Percentiles rank a stretch among this genome's conserved stretches.
Evolutionary conservation across 306 rosid genomes (phyloP).

Genomic region (Dalbergia cochinchinensis): DNA sequence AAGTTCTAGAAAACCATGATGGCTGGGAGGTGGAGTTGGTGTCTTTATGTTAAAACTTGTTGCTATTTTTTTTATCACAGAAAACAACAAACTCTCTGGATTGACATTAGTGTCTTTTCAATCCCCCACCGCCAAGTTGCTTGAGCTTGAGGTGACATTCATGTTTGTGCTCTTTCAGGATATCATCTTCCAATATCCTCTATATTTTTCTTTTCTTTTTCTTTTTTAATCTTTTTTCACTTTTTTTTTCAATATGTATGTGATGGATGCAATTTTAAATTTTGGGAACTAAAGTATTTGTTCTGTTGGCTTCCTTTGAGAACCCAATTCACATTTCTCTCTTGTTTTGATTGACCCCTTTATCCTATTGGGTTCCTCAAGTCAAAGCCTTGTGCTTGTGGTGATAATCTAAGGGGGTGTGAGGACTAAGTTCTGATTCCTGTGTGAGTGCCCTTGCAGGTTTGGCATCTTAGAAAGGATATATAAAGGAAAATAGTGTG

Average conservation of each 20-base stretch:
- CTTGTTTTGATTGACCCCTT: conserved; percentile 35
- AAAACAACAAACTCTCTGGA: conserved; percentile 44
- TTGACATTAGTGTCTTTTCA: conserved; percentile 43
- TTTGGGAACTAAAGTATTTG: conserved; percentile 47
- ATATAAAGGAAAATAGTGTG: conserved; percentile 13
- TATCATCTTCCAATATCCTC: conserved; percentile 32
- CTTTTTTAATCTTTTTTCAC: neutral
- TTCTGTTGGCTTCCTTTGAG: conserved; percentile 51
- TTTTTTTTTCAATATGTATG: conserved; percentile 19
- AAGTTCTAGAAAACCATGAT: conserved; percentile 3
- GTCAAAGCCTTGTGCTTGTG: conserved; percentile 49
- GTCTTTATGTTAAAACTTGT: neutral
- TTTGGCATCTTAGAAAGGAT: conserved; percentile 46
- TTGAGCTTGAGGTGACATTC: conserved; percentile 50
- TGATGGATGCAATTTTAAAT: conserved; percentile 42
- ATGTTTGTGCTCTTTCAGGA: conserved; percentile 40
- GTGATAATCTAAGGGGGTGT: conserved; percentile 22
- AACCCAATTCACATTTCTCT: conserved; percentile 52
- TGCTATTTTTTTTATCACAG: conserved; percentile 15
- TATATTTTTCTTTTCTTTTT: neutral
- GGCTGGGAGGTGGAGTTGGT: conserved; percentile 34
- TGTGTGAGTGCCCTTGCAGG: conserved; percentile 53
- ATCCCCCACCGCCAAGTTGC: conserved; percentile 43
- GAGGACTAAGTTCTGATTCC: conserved; percentile 46
- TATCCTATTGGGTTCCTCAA: conserved; percentile 37